Evolutionary conservation across 257 asterid species (phyloP), one percentile per base, ranked within the genome.

Genomic region (Solanum chiquidenum): DNA sequence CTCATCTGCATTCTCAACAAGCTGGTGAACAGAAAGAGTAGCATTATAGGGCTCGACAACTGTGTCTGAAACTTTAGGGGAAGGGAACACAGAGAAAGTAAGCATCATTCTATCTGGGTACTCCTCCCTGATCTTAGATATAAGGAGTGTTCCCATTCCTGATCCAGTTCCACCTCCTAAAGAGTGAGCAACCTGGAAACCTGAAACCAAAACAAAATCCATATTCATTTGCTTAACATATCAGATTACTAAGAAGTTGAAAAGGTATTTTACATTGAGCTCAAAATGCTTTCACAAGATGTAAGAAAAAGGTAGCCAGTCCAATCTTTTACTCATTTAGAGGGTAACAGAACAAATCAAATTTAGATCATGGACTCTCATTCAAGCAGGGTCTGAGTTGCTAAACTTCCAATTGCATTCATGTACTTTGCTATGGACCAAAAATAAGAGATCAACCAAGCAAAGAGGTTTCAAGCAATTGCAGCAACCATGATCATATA

Each of bases 151-250:
- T 88, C 96, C 96, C 98, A 95, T 95, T 71, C 98, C 97, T 23
- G 98, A 94, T 71, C 98, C 98, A n/a, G 98, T 95, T 64, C 98
- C 97, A 90, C 98, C 98, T 76, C 96, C 98, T 91, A 94, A 84
- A 5, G 96, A 95, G 89, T 94, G 98, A 89, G 95, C 94, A 16
- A 95, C 98, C 91, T 94, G 95, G 80, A 95, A 94, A 58, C 97
- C 96, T 95, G 93, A 83, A 72, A 66, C 74, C 74, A 75, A 68
- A 44, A 72, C 87, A 58, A 18, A 46, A 20, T 49, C 31, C 69
- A 16, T 18, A 82, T 29, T 49, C 68, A 49, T 82, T 49, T 9
- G 42, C 23, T 60, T 82, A 82, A 18, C 20, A 29, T 29, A 49
- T 49, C 68, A 31, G 42, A 29, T 31, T 44, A 80, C 16, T 44